Evolutionary conservation across 2,329 filamentous ascomycete genomes (phyloP).

Genomic region (Xylariaceae sp.): DNA sequence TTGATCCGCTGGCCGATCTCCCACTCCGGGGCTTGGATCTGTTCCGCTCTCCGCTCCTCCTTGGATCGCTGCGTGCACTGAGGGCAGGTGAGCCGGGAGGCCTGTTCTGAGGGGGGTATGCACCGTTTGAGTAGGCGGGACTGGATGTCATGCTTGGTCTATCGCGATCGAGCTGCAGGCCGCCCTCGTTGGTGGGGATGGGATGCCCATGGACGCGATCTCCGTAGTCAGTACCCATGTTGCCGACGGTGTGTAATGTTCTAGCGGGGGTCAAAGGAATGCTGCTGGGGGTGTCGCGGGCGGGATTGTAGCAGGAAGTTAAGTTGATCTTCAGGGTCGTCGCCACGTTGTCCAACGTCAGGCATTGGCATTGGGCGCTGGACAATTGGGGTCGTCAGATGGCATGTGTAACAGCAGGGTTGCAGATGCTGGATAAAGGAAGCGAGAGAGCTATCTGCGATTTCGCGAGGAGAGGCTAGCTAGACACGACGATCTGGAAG

Average conservation of each 20-base stretch:
- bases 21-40: slow-evolving; percentile 52
- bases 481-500: too few relatives aligned
- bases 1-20: slow-evolving; percentile 54
- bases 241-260: slow-evolving; percentile 24
- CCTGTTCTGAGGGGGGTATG: slow-evolving; percentile 25
- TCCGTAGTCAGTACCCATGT: slow-evolving; percentile 34
- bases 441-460: too few relatives aligned
- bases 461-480: background rate
- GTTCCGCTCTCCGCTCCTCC: slow-evolving; percentile 55
- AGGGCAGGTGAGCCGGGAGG: slow-evolving; percentile 36
- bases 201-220: slow-evolving; percentile 32
- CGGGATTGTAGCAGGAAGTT: slow-evolving; percentile 20
- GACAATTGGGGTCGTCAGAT: slow-evolving; percentile 15
- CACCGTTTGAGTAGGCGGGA: slow-evolving; percentile 29
- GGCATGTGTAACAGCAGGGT: slow-evolving; percentile 23
- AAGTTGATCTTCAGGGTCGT: slow-evolving; percentile 20
- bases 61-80: slow-evolving; percentile 40
- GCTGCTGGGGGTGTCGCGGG: slow-evolving; percentile 8
- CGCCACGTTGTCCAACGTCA: slow-evolving; percentile 28
- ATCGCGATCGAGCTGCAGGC: slow-evolving; percentile 31
- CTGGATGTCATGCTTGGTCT: slow-evolving; percentile 32
- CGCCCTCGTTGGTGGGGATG: slow-evolving; percentile 23
- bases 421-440: too few relatives aligned
- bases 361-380: slow-evolving; percentile 27
- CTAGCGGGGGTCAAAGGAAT: background rate